phyloP scores from a whole-genome alignment of 805 yeast genomes.

The Lipomyces mesembrius region DNA sequence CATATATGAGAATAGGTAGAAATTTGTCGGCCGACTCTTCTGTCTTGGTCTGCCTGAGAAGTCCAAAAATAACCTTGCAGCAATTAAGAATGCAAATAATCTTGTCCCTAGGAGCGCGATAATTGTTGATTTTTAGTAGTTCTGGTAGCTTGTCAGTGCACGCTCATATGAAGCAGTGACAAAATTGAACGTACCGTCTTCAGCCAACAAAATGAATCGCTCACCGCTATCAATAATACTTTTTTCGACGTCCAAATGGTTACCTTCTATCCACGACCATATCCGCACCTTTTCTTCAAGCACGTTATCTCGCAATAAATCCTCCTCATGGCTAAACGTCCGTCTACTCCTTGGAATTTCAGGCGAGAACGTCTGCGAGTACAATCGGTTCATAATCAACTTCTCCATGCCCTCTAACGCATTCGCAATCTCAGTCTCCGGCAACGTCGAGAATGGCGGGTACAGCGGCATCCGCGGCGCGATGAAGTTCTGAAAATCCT shows the following conservation, averaged over 20 bases:
- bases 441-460: slow-evolving; percentile 76
- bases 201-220: slow-evolving; percentile 67
- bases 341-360: slow-evolving; percentile 54
- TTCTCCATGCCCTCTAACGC: slow-evolving; percentile 92
- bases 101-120: slow-evolving; percentile 93
- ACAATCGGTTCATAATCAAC: slow-evolving; percentile 84
- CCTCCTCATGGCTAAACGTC: slow-evolving; percentile 63
- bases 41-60: slow-evolving; percentile 66
- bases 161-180: too few species aligned
- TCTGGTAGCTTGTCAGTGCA: slow-evolving; percentile 50
- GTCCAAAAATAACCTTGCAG: slow-evolving; percentile 89
- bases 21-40: slow-evolving; percentile 93
- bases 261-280: slow-evolving; percentile 72
- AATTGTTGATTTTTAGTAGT: slow-evolving; percentile 74
- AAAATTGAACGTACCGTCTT: slow-evolving; percentile 43
- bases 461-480: slow-evolving; percentile 59
- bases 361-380: slow-evolving; percentile 80
- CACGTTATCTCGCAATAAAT: slow-evolving; percentile 62
- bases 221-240: slow-evolving; percentile 54
- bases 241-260: slow-evolving; percentile 76
- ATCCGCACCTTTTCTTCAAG: slow-evolving; percentile 60
- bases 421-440: slow-evolving; percentile 63
- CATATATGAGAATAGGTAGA: slow-evolving; percentile 83
- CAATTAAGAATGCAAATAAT: slow-evolving; percentile 87
- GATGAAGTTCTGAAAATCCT: slow-evolving; percentile 65